Conservation (phyloP, 495 filamentous ascomycete genomes). For the Zalerion maritima region DNA sequence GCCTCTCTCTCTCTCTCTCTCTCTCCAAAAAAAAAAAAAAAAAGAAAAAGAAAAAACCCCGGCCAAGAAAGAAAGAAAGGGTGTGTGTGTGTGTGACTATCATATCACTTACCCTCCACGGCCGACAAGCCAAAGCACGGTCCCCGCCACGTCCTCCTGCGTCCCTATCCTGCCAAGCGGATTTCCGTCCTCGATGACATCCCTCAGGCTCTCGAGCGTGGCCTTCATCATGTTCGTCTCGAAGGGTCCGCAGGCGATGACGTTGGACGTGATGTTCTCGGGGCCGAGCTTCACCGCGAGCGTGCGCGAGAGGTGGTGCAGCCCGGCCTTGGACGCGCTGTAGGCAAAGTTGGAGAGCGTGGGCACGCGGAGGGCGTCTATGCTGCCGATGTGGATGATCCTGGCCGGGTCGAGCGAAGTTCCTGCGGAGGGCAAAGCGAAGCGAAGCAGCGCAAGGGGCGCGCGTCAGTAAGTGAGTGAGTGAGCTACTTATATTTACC, state of each 20-base stretch:
- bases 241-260: constrained; percentile 68
- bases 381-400: constrained; percentile 61
- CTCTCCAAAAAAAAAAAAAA: not conserved
- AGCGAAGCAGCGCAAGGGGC: too few relatives aligned
- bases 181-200: constrained; percentile 45
- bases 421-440: too few relatives aligned
- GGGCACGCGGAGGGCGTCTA: constrained; percentile 53
- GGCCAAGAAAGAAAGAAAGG: too few relatives aligned
- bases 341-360: constrained; percentile 66
- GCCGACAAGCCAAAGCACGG: constrained; percentile 59
- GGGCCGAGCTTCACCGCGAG: constrained; percentile 56
- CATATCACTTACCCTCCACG: constrained; percentile 37
- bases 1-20: not conserved
- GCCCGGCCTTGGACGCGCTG: constrained; percentile 56
- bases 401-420: constrained; percentile 38
- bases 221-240: constrained; percentile 74
- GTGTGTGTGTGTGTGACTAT: too few relatives aligned
- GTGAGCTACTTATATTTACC: too few relatives aligned
- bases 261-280: constrained; percentile 57
- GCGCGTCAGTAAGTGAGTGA: too few relatives aligned
- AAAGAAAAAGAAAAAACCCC: not conserved
- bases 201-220: constrained; percentile 45
- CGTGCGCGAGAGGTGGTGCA: constrained; percentile 58
- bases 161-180: constrained; percentile 60
- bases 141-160: constrained; percentile 59